phyloP scores from a whole-genome alignment of 202 grass and related monocot species.

The Carex arenaria region DNA sequence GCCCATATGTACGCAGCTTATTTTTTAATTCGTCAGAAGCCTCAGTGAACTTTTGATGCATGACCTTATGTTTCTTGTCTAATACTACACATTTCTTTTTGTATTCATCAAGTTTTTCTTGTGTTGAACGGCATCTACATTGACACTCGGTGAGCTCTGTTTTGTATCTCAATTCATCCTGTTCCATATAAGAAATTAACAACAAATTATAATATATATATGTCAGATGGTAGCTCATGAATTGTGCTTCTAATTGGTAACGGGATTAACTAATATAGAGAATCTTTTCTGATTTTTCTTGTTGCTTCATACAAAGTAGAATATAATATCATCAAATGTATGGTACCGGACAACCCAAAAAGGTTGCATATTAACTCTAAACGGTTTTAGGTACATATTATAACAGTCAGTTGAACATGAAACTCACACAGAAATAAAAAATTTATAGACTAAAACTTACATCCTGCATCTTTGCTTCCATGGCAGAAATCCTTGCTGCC shows the following conservation, averaged over 20 bases:
- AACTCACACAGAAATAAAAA: not conserved
- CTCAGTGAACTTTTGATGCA: conserved; percentile 55
- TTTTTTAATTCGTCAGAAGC: conserved; percentile 53
- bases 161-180: conserved; percentile 42
- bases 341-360: not conserved
- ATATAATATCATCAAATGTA: not conserved
- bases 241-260: not conserved
- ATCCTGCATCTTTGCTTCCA: conserved; percentile 53
- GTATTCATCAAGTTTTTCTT: conserved; percentile 47
- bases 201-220: not conserved
- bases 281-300: not conserved
- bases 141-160: conserved; percentile 59
- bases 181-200: not conserved
- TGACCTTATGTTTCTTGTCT: conserved; percentile 35
- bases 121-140: conserved; percentile 32
- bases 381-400: not conserved
- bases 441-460: conserved; percentile 31
- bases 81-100: conserved; percentile 41
- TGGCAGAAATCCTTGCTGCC: conserved; percentile 41
- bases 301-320: not conserved
- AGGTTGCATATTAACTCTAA: not conserved
- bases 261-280: not conserved
- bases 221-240: not conserved
- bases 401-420: not conserved
- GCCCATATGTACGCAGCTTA: conserved; percentile 37